Conservation (phyloP, 805 yeast genomes). For the Candida saitoana region DNA sequence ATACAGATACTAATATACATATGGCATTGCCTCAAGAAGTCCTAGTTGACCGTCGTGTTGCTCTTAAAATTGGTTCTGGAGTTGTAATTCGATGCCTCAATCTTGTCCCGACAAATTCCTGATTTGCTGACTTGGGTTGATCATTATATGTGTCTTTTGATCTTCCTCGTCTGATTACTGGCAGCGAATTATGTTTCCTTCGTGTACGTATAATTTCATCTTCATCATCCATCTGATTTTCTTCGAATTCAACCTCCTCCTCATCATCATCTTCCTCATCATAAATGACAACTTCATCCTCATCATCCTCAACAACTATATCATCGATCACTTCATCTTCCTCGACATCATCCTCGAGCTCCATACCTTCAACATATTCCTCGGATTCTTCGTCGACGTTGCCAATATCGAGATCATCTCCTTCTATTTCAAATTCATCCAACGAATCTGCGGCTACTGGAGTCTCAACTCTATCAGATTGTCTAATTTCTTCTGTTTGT, state of each 20-base stretch:
- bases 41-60: slow-evolving; percentile 7
- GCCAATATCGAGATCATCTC: slow-evolving; percentile 20
- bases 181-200: slow-evolving; percentile 1
- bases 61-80: slow-evolving; percentile 4
- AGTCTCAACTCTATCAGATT: slow-evolving; percentile 1
- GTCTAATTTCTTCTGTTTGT: slow-evolving; percentile 8
- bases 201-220: slow-evolving; percentile 1
- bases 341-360: slow-evolving; percentile 11
- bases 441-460: slow-evolving; percentile 5
- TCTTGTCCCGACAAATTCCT: neutral
- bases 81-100: neutral
- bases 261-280: slow-evolving; percentile 8
- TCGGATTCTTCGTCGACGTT: slow-evolving; percentile 20
- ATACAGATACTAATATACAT: slow-evolving; percentile 8
- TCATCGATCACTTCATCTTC: slow-evolving; percentile 14
- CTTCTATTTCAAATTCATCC: slow-evolving; percentile 15
- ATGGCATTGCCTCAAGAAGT: neutral
- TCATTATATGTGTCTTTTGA: neutral
- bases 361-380: slow-evolving; percentile 17
- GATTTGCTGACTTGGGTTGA: neutral
- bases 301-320: slow-evolving; percentile 10
- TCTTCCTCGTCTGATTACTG: slow-evolving; percentile 1
- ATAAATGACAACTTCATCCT: slow-evolving; percentile 2
- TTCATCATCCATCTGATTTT: slow-evolving; percentile 12
- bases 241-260: slow-evolving; percentile 10